Conservation (phyloP, 2,329 filamentous ascomycete genomes). For the Fusarium algeriense region DNA sequence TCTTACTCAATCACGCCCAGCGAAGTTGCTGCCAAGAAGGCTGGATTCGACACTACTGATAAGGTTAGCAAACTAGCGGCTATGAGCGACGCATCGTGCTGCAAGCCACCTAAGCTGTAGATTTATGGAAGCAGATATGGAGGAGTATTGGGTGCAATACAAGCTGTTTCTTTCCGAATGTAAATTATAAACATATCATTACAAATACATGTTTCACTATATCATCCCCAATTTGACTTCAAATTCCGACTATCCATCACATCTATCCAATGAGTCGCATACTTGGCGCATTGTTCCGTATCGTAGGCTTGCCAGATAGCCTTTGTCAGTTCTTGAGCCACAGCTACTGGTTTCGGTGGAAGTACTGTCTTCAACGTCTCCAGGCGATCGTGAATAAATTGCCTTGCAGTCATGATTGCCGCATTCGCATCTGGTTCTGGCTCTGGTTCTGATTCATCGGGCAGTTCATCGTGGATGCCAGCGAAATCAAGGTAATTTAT, state of each 20-base stretch:
- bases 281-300: not conserved
- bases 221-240: not conserved
- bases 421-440: not conserved
- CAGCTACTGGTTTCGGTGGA: not conserved
- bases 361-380: not conserved
- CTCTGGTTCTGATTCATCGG: not conserved
- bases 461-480: not conserved
- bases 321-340: not conserved
- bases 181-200: not conserved
- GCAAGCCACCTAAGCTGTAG: not conserved
- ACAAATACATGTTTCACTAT: not conserved
- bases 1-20: constrained; percentile 46
- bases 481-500: not conserved
- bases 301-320: not conserved
- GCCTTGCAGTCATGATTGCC: not conserved
- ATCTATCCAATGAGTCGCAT: constrained; percentile 1
- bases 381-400: not conserved
- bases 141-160: not conserved
- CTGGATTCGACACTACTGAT: constrained; percentile 37
- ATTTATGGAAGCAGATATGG: not conserved
- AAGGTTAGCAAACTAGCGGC: constrained; percentile 43
- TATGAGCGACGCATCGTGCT: not conserved
- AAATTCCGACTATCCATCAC: constrained; percentile 2
- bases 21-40: constrained; percentile 48
- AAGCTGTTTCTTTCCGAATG: not conserved